Evolutionary conservation across 2,329 filamentous ascomycete species (phyloP).

Genomic region (Colletotrichum sansevieriae): DNA sequence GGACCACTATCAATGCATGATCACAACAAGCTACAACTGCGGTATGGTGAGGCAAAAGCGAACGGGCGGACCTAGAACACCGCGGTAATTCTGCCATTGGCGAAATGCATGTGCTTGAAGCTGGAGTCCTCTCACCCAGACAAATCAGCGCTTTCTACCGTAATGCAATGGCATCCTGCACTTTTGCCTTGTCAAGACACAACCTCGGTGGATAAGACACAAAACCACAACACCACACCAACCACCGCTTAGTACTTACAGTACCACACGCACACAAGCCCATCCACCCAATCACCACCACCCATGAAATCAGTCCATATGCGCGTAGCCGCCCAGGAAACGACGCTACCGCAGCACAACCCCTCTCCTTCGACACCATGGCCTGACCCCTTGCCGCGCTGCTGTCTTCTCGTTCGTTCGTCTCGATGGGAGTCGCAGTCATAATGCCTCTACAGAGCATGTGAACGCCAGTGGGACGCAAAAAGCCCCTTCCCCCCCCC

Average conservation of each 20-base stretch:
- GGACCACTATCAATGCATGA: background rate
- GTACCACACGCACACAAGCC: background rate
- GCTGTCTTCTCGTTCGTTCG: background rate
- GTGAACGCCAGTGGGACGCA: no score
- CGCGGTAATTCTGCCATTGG: no score
- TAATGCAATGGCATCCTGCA: no score
- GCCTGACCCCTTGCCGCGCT: background rate
- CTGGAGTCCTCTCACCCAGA: no score
- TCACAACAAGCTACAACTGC: background rate
- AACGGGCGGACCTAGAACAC: no score
- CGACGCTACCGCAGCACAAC: conserved; percentile 19
- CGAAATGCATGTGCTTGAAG: no score
- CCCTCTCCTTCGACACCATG: background rate
- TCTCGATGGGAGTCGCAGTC: no score
- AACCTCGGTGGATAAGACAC: background rate
- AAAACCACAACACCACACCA: background rate
- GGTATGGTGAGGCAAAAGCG: background rate
- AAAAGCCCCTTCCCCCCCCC: no score
- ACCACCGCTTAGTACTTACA: background rate
- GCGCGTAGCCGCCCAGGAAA: conserved; percentile 30
- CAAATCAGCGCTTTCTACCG: no score
- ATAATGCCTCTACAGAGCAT: no score
- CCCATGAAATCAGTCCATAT: conserved; percentile 22
- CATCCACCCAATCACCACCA: background rate
- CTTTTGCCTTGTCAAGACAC: no score